phyloP scores from a whole-genome alignment of 2,329 filamentous ascomycete genomes.

The Nakataea oryzae region DNA sequence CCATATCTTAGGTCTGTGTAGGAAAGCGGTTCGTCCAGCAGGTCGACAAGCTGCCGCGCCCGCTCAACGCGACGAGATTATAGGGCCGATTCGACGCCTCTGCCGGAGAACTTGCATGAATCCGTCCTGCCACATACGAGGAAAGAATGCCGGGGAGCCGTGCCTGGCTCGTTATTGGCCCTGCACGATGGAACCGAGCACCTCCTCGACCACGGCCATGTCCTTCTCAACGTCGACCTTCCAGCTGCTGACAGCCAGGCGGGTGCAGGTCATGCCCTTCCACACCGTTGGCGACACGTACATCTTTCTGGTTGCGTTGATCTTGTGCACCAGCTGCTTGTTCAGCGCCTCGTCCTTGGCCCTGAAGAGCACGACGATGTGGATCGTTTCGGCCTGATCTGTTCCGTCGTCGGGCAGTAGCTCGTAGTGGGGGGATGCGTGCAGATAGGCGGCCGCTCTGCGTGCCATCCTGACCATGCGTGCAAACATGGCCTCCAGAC shows the following conservation, averaged over 20 bases:
- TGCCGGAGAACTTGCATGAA: background rate
- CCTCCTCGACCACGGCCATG: slow-evolving; percentile 49
- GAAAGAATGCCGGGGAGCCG: background rate
- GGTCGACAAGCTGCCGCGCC: background rate
- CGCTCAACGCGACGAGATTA: background rate
- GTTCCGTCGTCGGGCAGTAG: slow-evolving; percentile 44
- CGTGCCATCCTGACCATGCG: slow-evolving; percentile 65
- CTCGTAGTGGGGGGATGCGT: slow-evolving; percentile 51
- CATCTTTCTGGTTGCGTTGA: slow-evolving; percentile 65
- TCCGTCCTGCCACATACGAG: background rate
- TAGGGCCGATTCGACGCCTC: background rate
- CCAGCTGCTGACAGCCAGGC: slow-evolving; percentile 86
- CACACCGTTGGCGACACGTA: slow-evolving; percentile 78
- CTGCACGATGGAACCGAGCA: slow-evolving; percentile 29
- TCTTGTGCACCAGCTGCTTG: slow-evolving; percentile 51
- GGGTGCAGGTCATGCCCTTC: slow-evolving; percentile 61
- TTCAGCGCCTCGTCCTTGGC: slow-evolving; percentile 59
- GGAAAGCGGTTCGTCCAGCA: no score
- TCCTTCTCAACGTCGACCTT: slow-evolving; percentile 61
- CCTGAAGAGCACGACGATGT: slow-evolving; percentile 65
- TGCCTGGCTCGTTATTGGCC: background rate
- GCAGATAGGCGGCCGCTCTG: slow-evolving; percentile 52
- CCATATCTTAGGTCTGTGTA: background rate
- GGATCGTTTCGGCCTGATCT: slow-evolving; percentile 40
- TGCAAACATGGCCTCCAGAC: slow-evolving; percentile 59